Conservation (phyloP, 139 green algal genomes). For the Chlorella sp. region DNA sequence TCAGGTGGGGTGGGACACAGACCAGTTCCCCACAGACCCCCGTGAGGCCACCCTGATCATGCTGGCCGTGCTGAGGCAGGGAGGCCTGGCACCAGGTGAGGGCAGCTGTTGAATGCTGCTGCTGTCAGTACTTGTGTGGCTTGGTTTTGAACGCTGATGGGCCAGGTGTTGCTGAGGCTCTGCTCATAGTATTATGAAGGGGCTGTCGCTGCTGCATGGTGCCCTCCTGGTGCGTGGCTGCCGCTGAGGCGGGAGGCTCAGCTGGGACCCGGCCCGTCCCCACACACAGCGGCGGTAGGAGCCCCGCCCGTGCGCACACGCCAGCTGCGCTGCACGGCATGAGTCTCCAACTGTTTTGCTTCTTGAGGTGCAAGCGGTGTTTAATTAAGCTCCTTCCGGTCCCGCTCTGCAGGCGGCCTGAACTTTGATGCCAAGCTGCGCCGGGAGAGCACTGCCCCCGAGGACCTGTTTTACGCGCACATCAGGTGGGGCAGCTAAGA, state of each 20-base stretch:
- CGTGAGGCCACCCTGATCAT: slow-evolving; percentile 59
- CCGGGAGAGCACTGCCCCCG: slow-evolving; percentile 60
- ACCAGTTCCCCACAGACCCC: slow-evolving; percentile 78
- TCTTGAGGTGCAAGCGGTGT: too few species aligned
- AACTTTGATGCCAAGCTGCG: slow-evolving; percentile 87
- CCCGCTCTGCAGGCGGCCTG: slow-evolving; percentile 54
- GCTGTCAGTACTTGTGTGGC: not conserved
- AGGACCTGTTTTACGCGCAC: slow-evolving; percentile 77
- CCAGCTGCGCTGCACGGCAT: too few species aligned
- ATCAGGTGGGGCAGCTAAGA: slow-evolving; percentile 41
- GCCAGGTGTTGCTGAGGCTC: not conserved
- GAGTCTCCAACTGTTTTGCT: too few species aligned
- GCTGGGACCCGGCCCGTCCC: too few species aligned
- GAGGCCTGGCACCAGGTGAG: slow-evolving; percentile 58
- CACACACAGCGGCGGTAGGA: too few species aligned
- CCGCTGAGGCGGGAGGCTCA: too few species aligned
- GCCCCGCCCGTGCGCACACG: too few species aligned
- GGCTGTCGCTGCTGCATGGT: too few species aligned
- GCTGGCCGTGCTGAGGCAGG: slow-evolving; percentile 60
- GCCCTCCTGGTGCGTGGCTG: too few species aligned
- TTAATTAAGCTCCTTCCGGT: too few species aligned
- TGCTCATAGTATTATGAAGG: too few species aligned
- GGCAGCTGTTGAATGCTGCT: not conserved
- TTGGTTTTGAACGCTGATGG: not conserved
- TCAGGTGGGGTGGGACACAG: slow-evolving; percentile 77